These are phyloP conservation scores for Geoglossum cookeanum DNA, from an alignment of 2,329 filamentous ascomycete genomes.

Conservation along the genomic window DNA sequence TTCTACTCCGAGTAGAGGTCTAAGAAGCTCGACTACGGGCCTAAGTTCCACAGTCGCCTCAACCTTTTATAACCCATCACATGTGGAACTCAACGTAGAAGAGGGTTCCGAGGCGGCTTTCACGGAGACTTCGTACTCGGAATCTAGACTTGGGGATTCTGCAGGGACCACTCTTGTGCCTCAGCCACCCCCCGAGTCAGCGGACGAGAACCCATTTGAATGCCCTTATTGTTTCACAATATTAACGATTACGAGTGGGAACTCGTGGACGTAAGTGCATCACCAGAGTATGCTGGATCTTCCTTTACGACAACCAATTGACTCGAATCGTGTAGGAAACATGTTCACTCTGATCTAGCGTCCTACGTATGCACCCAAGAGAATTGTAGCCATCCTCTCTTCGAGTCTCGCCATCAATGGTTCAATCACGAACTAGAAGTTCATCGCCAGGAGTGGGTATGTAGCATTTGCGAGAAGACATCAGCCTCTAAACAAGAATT, in stretches of 20 bases:
- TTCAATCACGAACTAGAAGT: not conserved
- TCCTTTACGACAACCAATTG: not conserved
- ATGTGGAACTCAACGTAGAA: slow-evolving; percentile 4
- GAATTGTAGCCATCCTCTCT: not conserved
- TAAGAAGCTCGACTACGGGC: slow-evolving; percentile 9
- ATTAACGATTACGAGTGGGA: slow-evolving; percentile 13
- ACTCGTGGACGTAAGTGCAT: slow-evolving; percentile 17
- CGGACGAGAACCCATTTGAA: slow-evolving; percentile 16
- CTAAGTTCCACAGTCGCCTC: slow-evolving; percentile 6
- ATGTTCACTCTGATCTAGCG: not conserved
- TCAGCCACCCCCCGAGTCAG: slow-evolving; percentile 12
- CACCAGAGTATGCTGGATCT: not conserved
- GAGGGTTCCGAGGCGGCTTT: slow-evolving; percentile 3
- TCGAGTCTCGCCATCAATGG: not conserved
- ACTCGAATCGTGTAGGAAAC: not conserved
- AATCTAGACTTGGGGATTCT: slow-evolving; percentile 9
- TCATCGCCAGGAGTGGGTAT: not conserved
- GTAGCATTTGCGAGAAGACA: not conserved
- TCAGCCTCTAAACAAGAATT: not conserved
- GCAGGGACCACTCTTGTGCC: slow-evolving; percentile 11
- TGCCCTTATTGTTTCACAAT: slow-evolving; percentile 24
- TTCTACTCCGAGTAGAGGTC: not conserved
- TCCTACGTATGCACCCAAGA: not conserved
- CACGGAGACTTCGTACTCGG: slow-evolving; percentile 17
- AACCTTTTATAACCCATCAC: not conserved